These are phyloP conservation scores for Posidonia australis DNA, from an alignment of 106 monocot genomes.

Conservation along the genomic window DNA sequence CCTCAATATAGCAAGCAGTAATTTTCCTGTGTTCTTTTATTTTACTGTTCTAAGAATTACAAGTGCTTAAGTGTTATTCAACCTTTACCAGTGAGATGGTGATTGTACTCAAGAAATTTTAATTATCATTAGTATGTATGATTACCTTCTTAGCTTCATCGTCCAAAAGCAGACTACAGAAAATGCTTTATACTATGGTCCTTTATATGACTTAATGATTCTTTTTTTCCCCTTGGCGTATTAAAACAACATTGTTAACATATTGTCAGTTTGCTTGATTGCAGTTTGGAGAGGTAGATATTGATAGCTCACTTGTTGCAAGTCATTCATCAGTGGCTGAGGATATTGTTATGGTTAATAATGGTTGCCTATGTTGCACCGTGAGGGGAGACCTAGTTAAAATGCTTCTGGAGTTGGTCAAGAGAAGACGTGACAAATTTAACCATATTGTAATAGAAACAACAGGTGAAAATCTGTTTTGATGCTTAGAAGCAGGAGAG, in stretches of 20 bases:
- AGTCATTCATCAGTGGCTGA: constrained; percentile 78
- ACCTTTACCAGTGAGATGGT: no score
- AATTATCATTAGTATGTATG: no score
- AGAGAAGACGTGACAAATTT: constrained; percentile 70
- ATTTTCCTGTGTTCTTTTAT: no score
- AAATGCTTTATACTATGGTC: no score
- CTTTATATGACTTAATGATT: neutral
- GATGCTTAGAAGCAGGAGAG: neutral
- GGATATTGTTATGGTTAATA: constrained; percentile 95
- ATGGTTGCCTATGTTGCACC: constrained; percentile 93
- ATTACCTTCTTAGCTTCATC: no score
- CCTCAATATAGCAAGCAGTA: no score
- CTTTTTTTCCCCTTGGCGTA: no score
- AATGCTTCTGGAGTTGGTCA: constrained; percentile 85
- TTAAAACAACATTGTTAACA: neutral
- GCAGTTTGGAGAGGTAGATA: constrained; percentile 97
- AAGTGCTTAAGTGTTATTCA: no score
- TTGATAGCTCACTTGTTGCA: constrained; percentile 82
- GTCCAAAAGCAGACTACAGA: no score
- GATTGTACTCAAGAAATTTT: no score
- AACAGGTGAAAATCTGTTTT: constrained; percentile 43
- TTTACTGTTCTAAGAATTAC: no score
- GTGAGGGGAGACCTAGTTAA: constrained; percentile 89
- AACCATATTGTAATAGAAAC: constrained; percentile 94
- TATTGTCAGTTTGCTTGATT: neutral